phyloP scores from a whole-genome alignment of 768 basidiomycete genomes.

The Boletus rufocinnamomeus region DNA sequence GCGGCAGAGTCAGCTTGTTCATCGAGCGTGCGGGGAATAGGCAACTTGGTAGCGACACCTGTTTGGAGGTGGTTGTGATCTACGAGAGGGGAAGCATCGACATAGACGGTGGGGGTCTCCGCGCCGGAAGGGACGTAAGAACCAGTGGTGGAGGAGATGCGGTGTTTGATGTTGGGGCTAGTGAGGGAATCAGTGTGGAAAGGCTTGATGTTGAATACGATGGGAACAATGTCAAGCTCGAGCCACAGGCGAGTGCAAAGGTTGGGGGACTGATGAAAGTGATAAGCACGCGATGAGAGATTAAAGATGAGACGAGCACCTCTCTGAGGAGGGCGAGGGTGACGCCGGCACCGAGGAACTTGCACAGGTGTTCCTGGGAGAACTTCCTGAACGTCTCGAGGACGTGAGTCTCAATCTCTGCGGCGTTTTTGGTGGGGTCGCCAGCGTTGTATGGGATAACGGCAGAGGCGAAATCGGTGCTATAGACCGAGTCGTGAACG shows the following conservation, averaged over 20 bases:
- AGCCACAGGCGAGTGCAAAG: slow-evolving; percentile 86
- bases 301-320: slow-evolving; percentile 38
- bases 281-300: slow-evolving; percentile 22
- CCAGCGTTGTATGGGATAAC: slow-evolving; percentile 52
- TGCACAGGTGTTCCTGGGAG: slow-evolving; percentile 76
- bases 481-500: slow-evolving; percentile 84
- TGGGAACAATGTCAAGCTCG: slow-evolving; percentile 79
- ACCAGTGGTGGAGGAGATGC: slow-evolving; percentile 77
- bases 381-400: slow-evolving; percentile 69
- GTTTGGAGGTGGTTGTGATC: slow-evolving; percentile 42
- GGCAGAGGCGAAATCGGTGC: slow-evolving; percentile 71
- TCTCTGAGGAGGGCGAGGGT: slow-evolving; percentile 71
- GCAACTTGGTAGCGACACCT: slow-evolving; percentile 57
- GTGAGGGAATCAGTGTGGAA: slow-evolving; percentile 80
- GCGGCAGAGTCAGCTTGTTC: slow-evolving; percentile 88
- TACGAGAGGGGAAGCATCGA: slow-evolving; percentile 56
- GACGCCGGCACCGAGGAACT: slow-evolving; percentile 83
- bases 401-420: slow-evolving; percentile 64
- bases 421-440: slow-evolving; percentile 55
- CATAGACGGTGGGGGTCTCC: slow-evolving; percentile 72
- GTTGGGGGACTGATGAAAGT: slow-evolving; percentile 59
- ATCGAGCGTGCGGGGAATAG: slow-evolving; percentile 74
- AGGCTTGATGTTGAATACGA: slow-evolving; percentile 84
- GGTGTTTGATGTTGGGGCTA: slow-evolving; percentile 78
- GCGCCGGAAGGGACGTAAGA: slow-evolving; percentile 77